Evolutionary conservation across 768 basidiomycete species (phyloP).

Genomic region (Tricholoma bakamatsutake): DNA sequence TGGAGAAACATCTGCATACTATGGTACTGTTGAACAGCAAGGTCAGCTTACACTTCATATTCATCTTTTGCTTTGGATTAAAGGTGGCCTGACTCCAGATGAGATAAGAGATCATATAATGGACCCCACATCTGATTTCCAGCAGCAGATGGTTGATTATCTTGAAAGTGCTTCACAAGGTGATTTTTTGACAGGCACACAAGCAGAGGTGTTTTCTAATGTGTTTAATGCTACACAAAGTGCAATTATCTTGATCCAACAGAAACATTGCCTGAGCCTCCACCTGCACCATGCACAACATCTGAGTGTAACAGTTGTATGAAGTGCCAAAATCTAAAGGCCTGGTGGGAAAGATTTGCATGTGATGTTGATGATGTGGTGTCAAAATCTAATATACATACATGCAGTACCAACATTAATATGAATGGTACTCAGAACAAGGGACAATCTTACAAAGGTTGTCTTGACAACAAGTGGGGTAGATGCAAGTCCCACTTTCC

Average conservation of each 20-base stretch:
- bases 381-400: constrained; percentile 23
- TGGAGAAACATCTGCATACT: constrained; percentile 23
- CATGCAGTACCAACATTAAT: constrained; percentile 11
- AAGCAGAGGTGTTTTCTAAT: neutral
- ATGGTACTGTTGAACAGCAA: constrained; percentile 32
- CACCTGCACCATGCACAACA: constrained; percentile 13
- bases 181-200: constrained; percentile 1
- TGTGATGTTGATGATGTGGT: constrained; percentile 24
- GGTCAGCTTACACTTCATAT: constrained; percentile 23
- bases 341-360: constrained; percentile 13
- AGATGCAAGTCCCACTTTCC: constrained; percentile 34
- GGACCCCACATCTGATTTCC: constrained; percentile 6
- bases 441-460: constrained; percentile 11
- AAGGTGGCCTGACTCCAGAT: constrained; percentile 22
- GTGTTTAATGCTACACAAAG: constrained; percentile 17
- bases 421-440: constrained; percentile 10
- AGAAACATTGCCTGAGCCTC: constrained; percentile 16
- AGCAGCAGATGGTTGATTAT: constrained; percentile 3
- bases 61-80: constrained; percentile 29
- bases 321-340: constrained; percentile 10
- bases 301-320: constrained; percentile 5
- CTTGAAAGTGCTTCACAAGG: constrained; percentile 4
- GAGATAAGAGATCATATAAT: constrained; percentile 15
- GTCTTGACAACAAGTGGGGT: constrained; percentile 22
- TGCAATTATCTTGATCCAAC: constrained; percentile 18